A percentile compares a stretch with the other conserved stretches of the same genome.
These are phyloP conservation scores for Protostelium mycophagum DNA, from an alignment of 78 protist species.

Conservation along the genomic window DNA sequence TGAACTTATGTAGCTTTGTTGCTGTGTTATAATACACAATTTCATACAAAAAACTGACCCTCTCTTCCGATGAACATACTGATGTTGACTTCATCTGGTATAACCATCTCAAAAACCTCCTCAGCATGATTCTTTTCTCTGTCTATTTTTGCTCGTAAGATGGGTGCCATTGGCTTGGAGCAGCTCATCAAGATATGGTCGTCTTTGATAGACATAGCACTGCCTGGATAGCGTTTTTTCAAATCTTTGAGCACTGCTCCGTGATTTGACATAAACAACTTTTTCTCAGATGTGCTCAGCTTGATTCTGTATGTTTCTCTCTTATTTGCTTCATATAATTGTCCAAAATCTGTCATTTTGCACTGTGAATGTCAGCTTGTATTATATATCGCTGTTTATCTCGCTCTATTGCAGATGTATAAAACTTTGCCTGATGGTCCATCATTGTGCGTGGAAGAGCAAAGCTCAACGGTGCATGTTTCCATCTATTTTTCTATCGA, in stretches of 20 bases:
- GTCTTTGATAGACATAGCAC: background rate
- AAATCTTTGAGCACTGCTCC: background rate
- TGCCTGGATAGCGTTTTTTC: background rate
- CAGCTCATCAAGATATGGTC: background rate
- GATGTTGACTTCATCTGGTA: background rate
- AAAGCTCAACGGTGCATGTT: too few relatives aligned
- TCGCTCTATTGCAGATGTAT: too few relatives aligned
- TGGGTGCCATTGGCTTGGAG: background rate
- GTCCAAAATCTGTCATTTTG: background rate
- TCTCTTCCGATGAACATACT: background rate
- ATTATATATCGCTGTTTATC: too few relatives aligned
- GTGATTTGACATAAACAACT: background rate
- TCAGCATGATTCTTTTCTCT: background rate
- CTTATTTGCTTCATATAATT: background rate
- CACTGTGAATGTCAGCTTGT: too few relatives aligned
- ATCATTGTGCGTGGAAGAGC: too few relatives aligned
- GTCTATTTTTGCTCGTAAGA: background rate
- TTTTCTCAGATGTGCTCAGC: background rate
- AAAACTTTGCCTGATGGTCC: too few relatives aligned
- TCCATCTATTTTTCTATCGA: too few relatives aligned
- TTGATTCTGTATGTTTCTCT: background rate
- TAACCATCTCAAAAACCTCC: background rate
- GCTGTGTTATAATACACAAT: too few relatives aligned
- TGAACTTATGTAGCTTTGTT: background rate
- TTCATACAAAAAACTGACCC: too few relatives aligned